Conservation (phyloP, 2,329 filamentous ascomycete species). For the Pseudogymnoascus sp. region DNA sequence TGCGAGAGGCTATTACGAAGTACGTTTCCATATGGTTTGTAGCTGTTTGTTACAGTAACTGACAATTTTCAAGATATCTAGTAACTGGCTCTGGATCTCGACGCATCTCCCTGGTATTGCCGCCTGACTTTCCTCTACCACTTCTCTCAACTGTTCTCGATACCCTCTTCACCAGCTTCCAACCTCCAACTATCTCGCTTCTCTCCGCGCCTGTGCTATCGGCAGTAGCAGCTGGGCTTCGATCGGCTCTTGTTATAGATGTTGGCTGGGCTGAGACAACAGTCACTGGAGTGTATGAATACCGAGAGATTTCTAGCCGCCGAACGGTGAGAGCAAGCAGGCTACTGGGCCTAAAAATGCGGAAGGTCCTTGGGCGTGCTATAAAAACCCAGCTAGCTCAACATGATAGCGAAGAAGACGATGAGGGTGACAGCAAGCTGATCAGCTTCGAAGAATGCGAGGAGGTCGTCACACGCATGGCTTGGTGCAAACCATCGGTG, state of each 20-base stretch:
- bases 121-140: constrained; percentile 67
- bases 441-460: constrained; percentile 73
- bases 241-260: constrained; percentile 80
- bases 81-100: constrained; percentile 69
- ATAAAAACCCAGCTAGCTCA: constrained; percentile 20
- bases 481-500: constrained; percentile 56
- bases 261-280: constrained; percentile 88
- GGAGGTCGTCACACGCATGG: constrained; percentile 64
- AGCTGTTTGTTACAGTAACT: constrained; percentile 11
- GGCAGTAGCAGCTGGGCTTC: constrained; percentile 68
- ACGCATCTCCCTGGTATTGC: constrained; percentile 65
- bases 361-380: constrained; percentile 48
- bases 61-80: constrained; percentile 39
- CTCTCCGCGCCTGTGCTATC: constrained; percentile 69
- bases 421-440: constrained; percentile 22
- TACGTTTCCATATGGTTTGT: constrained; percentile 36
- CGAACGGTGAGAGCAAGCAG: constrained; percentile 69
- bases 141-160: constrained; percentile 68
- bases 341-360: constrained; percentile 60
- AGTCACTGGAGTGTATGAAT: constrained; percentile 83
- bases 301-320: constrained; percentile 65
- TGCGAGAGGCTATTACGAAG: constrained; percentile 76
- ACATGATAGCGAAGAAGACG: constrained; percentile 8
- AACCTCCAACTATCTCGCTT: constrained; percentile 71
- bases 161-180: constrained; percentile 72